Percentiles rank a stretch among this genome's conserved stretches.
Evolutionary conservation across 192 early-diverging fungal species (phyloP).

Genomic region (Umbelopsis ramanniana): DNA sequence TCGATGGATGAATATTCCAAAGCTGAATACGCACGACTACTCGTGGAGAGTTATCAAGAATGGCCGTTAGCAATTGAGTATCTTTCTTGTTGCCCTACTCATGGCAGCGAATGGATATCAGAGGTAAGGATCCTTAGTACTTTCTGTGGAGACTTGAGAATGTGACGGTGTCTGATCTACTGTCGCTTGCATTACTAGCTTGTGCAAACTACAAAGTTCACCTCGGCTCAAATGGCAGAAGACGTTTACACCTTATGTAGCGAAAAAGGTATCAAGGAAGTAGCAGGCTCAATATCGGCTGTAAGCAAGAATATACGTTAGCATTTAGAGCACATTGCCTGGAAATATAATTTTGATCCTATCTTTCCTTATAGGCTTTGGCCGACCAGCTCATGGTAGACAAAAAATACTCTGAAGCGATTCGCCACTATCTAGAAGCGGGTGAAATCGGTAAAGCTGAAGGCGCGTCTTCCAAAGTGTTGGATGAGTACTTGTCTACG

Average conservation of each 20-base stretch:
- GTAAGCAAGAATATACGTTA: neutral
- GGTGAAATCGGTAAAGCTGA: neutral
- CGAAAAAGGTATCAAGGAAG: neutral
- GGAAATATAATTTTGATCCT: neutral
- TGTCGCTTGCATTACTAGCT: neutral
- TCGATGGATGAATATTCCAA: slow-evolving; percentile 14
- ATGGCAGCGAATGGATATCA: slow-evolving; percentile 3
- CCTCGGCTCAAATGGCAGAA: slow-evolving; percentile 2
- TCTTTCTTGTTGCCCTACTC: neutral
- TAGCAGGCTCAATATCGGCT: neutral
- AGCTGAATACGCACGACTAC: slow-evolving; percentile 3
- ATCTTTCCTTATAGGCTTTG: neutral
- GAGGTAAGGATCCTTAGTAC: neutral
- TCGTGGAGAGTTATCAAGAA: neutral
- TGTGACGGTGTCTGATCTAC: no score
- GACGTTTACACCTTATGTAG: neutral
- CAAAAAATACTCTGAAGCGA: neutral
- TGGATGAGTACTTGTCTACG: slow-evolving; percentile 12
- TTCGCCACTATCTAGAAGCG: neutral
- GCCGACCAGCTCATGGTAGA: neutral
- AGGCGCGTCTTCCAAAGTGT: neutral
- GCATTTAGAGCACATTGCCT: neutral
- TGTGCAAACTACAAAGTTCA: neutral
- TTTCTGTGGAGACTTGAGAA: no score
- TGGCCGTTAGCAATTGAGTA: slow-evolving; percentile 1